Base-by-base conservation (phyloP, 768 basidiomycete species). In the Boletus tylopilopsis region DNA sequence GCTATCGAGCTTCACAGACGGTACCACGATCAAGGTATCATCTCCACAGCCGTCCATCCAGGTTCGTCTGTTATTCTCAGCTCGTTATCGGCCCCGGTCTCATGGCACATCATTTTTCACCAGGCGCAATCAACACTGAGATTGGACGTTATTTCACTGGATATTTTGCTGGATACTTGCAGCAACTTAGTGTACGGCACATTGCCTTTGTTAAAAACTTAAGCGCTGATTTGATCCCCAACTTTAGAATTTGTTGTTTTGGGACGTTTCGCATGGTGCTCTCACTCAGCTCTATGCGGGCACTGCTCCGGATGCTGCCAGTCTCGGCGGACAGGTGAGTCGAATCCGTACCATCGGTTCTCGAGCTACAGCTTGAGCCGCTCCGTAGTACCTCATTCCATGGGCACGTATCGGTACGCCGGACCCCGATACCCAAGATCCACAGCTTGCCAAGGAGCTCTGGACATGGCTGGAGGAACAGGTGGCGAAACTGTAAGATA, bases 1-100 rank as follows among this genome's bases (percentile, higher is more conserved):
- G 62, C 76, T 2, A 60, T 67, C 30, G 80, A 80, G 54, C 62
- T 81, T 11, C 72, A 73, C 19, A 59, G 75, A 43, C 63, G 76
- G 49, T 75, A 75, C 52, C 72, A 61, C 3, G 73, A 73, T 38
- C 58, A 75, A 54, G 73, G 72, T 24, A 73, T 81, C 45, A 60
- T 81, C 2, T 73, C 73, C 1, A 62, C 68, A 12, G 60, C 73
- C 23, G 51, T 79, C 12, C 66, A 79, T 55, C 80, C 80, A 1
- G 76, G 76, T 66, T 13, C 12, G 42, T 30, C 16, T 30, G 15
- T 40, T n/a, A n/a, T 22, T 10, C 19, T 34, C 10, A 2, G 22
- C 32, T 43, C 15, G 18, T 29, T 29, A 24, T 1, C 7, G 22
- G 15, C 25, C 15, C 15, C 6, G 11, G 16, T n/a, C 22, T 37